Evolutionary conservation across 108 stramenopile species (phyloP).

Genomic region (Hondaea fermentalgiana): DNA sequence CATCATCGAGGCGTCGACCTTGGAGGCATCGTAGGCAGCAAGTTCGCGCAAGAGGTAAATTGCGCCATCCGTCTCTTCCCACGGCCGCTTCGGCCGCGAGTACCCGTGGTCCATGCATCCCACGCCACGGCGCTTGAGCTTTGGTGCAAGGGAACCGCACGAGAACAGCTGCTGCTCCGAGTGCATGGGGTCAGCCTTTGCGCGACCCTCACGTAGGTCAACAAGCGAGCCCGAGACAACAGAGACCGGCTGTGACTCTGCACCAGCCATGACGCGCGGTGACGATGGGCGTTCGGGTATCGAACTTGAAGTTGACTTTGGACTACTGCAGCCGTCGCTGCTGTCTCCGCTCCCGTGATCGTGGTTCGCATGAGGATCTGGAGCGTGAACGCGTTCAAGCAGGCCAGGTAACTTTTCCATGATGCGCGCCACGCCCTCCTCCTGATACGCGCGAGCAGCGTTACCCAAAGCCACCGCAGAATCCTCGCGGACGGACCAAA

Average conservation of each 20-base stretch:
- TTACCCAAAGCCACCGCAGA: constrained; percentile 84
- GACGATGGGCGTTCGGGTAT: constrained; percentile 24
- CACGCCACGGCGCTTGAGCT: constrained; percentile 73
- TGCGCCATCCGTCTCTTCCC: constrained; percentile 91
- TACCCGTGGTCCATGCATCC: constrained; percentile 70
- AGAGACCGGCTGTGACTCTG: neutral
- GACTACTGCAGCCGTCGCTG: constrained; percentile 21
- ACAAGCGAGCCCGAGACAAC: neutral
- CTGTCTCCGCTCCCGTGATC: constrained; percentile 60
- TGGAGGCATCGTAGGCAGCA: constrained; percentile 14
- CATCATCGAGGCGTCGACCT: constrained; percentile 20
- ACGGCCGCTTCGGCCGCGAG: constrained; percentile 74
- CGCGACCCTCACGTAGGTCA: neutral
- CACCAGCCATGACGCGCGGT: constrained; percentile 29
- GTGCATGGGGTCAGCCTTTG: constrained; percentile 36
- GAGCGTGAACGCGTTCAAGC: neutral
- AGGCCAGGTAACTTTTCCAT: neutral
- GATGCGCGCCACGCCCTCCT: constrained; percentile 56
- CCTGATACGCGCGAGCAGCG: constrained; percentile 65
- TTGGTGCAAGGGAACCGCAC: constrained; percentile 86
- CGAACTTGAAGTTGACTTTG: neutral
- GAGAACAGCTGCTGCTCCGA: constrained; percentile 71
- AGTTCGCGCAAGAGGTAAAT: constrained; percentile 64
- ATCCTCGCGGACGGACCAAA: constrained; percentile 89
- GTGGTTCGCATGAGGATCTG: constrained; percentile 23